These are phyloP conservation scores for Penicillium sp. DNA, from an alignment of 2,329 filamentous ascomycete genomes.

Conservation along the genomic window DNA sequence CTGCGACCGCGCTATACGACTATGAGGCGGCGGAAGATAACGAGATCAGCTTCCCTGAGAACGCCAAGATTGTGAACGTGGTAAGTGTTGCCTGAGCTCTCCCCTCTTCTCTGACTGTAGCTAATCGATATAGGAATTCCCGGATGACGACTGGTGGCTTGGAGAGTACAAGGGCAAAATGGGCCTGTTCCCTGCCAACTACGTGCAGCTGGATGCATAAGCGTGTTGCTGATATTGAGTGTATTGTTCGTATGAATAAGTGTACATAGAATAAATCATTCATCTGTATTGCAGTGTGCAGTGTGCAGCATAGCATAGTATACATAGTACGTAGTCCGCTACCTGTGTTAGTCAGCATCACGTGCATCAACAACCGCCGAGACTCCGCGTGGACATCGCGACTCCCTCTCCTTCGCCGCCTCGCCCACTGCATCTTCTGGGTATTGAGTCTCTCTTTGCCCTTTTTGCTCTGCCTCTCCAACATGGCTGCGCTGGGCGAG, in stretches of 20 bases:
- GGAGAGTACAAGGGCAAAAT: slow-evolving; percentile 78
- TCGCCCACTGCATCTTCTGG: no score
- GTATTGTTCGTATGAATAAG: no score
- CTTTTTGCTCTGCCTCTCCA: slow-evolving; percentile 12
- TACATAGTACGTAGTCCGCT: no score
- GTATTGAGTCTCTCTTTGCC: no score
- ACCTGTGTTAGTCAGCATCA: no score
- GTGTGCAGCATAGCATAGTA: no score
- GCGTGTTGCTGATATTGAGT: no score
- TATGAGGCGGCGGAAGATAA: slow-evolving; percentile 98
- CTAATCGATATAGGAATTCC: slow-evolving; percentile 72
- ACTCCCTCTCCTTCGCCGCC: no score
- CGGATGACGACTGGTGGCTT: slow-evolving; percentile 99
- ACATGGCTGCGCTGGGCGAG: slow-evolving; percentile 95
- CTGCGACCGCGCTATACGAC: slow-evolving; percentile 86
- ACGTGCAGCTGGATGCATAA: slow-evolving; percentile 48
- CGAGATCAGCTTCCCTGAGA: slow-evolving; percentile 81
- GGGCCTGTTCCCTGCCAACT: slow-evolving; percentile 75
- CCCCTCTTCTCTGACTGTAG: neutral
- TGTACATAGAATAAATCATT: no score
- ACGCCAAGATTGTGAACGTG: slow-evolving; percentile 77
- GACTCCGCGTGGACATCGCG: no score
- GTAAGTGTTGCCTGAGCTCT: slow-evolving; percentile 55
- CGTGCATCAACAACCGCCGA: no score
- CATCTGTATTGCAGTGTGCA: no score